Evolutionary conservation across 2,329 filamentous ascomycete genomes (phyloP).

Genomic region (Paecilomyces variotii): DNA sequence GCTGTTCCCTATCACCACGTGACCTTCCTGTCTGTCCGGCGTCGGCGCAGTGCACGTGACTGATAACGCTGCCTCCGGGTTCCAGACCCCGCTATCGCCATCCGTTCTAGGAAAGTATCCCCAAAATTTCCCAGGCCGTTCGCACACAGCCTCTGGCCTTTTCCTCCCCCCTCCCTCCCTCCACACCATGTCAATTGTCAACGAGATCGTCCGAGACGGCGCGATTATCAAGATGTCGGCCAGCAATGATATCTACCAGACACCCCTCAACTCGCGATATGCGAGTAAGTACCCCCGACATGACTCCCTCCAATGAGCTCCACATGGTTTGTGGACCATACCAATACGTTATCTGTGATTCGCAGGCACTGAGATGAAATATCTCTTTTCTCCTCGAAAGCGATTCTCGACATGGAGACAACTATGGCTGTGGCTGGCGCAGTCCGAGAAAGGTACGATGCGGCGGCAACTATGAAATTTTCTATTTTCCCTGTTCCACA

Average conservation of each 20-base stretch:
- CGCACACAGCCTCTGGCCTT: constrained; percentile 15
- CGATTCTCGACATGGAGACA: constrained; percentile 73
- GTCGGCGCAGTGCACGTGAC: constrained; percentile 26
- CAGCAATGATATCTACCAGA: constrained; percentile 53
- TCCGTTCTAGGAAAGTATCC: constrained; percentile 1
- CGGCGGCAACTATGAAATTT: neutral
- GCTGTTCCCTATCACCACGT: neutral
- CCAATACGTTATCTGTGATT: neutral
- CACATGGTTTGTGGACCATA: constrained; percentile 1
- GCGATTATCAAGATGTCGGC: constrained; percentile 24
- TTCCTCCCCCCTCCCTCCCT: constrained; percentile 7
- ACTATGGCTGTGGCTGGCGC: constrained; percentile 78
- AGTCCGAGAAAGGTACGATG: constrained; percentile 55
- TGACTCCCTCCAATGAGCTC: constrained; percentile 2
- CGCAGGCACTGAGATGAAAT: constrained; percentile 58
- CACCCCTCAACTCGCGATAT: constrained; percentile 64
- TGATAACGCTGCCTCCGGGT: constrained; percentile 17
- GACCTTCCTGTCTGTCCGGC: constrained; percentile 1
- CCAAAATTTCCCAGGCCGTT: constrained; percentile 21
- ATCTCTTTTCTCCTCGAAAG: constrained; percentile 69
- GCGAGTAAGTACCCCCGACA: constrained; percentile 42
- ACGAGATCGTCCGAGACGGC: neutral
- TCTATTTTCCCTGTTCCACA: neutral
- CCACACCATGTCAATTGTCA: constrained; percentile 10
- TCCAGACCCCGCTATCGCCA: constrained; percentile 19